phyloP scores from a whole-genome alignment of 2,329 filamentous ascomycete genomes.

The Ceratocystis huliohia region DNA sequence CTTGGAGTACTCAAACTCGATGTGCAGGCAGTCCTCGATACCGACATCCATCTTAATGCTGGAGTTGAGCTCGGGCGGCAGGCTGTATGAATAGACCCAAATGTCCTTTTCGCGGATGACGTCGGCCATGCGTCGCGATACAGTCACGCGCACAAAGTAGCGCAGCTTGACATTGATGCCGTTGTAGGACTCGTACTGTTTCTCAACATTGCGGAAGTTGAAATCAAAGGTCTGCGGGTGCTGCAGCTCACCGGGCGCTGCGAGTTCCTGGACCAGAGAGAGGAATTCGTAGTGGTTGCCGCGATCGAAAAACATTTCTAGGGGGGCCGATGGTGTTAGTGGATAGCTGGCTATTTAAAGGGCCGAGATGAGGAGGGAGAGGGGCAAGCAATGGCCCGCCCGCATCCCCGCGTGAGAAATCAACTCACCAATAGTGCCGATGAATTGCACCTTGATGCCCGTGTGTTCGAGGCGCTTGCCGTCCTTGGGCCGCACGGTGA shows the following conservation, averaged over 20 bases:
- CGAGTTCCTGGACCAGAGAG: conserved; percentile 89
- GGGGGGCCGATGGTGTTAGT: background rate
- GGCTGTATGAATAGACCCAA: conserved; percentile 98
- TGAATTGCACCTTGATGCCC: conserved; percentile 98
- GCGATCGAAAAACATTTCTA: conserved; percentile 99
- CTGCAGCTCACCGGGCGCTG: conserved; percentile 91
- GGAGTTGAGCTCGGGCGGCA: conserved; percentile 94
- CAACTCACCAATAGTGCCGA: conserved; percentile 78
- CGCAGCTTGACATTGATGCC: conserved; percentile 98
- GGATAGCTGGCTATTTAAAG: background rate
- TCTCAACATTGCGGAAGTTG: conserved; percentile 99
- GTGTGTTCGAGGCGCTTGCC: conserved; percentile 96
- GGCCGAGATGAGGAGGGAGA: conserved; percentile 10
- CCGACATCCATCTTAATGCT: conserved; percentile 99
- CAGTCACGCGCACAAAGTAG: conserved; percentile 95
- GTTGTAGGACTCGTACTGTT: conserved; percentile 99
- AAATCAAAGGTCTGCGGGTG: conserved; percentile 98
- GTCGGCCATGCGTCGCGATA: conserved; percentile 92
- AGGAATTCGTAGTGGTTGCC: conserved; percentile 99
- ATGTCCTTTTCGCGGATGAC: conserved; percentile 98
- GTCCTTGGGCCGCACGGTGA: conserved; percentile 93
- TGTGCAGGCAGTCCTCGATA: conserved; percentile 97
- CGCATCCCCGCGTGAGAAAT: background rate
- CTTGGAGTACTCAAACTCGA: conserved; percentile 99
- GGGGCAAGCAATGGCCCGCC: background rate